These are phyloP conservation scores for Marasmius tenuissimus DNA, from an alignment of 1,284 basidiomycete species.

Conservation along the genomic window DNA sequence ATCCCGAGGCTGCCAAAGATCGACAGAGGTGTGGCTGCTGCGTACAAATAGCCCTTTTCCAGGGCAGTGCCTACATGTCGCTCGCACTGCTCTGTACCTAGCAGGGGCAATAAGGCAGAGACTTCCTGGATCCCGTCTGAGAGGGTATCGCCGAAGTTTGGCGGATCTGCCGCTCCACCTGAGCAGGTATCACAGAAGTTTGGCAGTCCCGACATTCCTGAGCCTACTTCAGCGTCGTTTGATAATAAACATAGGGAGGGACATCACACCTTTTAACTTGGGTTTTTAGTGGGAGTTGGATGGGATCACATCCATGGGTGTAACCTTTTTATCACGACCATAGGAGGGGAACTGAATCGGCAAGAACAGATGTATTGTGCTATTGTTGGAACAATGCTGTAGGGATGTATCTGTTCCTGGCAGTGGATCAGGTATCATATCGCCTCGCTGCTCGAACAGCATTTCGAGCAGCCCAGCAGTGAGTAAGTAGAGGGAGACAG, in stretches of 20 bases:
- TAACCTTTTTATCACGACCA: too few relatives aligned
- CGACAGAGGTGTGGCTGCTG: slow-evolving; percentile 6
- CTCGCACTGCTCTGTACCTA: slow-evolving; percentile 11
- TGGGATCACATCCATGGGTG: too few relatives aligned
- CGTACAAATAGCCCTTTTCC: slow-evolving; percentile 6
- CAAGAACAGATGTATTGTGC: not conserved
- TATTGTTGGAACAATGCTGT: not conserved
- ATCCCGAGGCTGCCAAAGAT: slow-evolving; percentile 11
- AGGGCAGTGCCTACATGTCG: slow-evolving; percentile 7
- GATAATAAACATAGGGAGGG: too few relatives aligned
- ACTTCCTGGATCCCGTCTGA: slow-evolving; percentile 6
- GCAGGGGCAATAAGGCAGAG: slow-evolving; percentile 3
- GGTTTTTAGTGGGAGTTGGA: too few relatives aligned
- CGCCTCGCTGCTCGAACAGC: not conserved
- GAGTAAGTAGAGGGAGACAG: not conserved
- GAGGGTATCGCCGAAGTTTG: not conserved
- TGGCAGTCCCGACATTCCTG: too few relatives aligned
- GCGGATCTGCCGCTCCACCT: too few relatives aligned
- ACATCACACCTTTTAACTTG: too few relatives aligned
- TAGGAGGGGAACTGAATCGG: not conserved
- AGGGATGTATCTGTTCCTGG: not conserved
- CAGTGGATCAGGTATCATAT: not conserved
- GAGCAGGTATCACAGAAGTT: too few relatives aligned
- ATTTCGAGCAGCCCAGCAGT: not conserved
- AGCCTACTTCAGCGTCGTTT: too few relatives aligned